Evolutionary conservation across 768 basidiomycete genomes (phyloP), one percentile per base, ranked within the genome.

Genomic region (Asterophora parasitica): DNA sequence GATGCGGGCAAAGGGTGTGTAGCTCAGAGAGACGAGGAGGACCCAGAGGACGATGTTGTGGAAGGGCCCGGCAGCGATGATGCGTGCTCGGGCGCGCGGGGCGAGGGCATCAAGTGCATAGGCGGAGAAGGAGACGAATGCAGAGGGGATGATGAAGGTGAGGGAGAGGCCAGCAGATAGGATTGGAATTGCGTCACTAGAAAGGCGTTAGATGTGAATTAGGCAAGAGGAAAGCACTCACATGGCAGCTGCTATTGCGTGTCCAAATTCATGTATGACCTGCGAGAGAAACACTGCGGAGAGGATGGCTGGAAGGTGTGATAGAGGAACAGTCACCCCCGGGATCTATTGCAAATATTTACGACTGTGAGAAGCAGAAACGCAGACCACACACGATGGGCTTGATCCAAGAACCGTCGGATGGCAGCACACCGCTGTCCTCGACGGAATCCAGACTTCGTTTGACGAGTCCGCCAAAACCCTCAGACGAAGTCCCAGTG

Each of bases 191-290:
- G 70, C 70, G 42, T 88, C 84, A 4, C 91, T 92, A 49, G 23
- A 49, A 23, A 17, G 15, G 35, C 32, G 20, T 17, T 33, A 10
- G 4, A n/a, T 20, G 23, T 42, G 9, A 12, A 41, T 36, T 26
- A 13, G 44, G 11, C 15, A 1, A 31, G 39, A 23, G 13, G 13
- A 12, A 7, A 16, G 35, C 16, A 65, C 86, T 59, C 63, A 91
- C 87, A 85, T 58, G 15, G 88, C 85, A 10, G 84, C 91, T 7
- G 82, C 70, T 36, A 92, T 58, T 10, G 83, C 86, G 63, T 94
- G 91, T 5, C 91, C 91, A 0, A 77, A 63, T 66, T 94, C 91
- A 54, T 93, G 91, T 15, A 87, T 60, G n/a, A 83, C 55, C 62
- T 92, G 90, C 45, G 77, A 75, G 7, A 78, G 17, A 38, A 83